Conservation (phyloP, 768 basidiomycete species). For the Boletus barrowsii region DNA sequence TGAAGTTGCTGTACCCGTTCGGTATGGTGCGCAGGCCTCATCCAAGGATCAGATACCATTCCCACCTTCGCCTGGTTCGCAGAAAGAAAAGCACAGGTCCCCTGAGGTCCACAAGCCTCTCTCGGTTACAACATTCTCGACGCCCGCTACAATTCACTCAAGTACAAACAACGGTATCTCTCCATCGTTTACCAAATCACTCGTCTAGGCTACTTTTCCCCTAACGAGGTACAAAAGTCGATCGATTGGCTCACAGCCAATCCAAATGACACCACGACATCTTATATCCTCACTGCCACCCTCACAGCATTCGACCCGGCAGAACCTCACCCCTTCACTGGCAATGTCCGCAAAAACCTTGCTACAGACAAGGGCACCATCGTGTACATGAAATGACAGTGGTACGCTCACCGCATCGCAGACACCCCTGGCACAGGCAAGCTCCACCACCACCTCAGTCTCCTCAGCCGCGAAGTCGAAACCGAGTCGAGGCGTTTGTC, state of each 20-base stretch:
- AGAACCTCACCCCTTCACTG: conserved; percentile 48
- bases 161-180: conserved; percentile 68
- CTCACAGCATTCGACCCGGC: conserved; percentile 66
- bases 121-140: conserved; percentile 67
- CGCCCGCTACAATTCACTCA: conserved; percentile 68
- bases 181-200: conserved; percentile 60
- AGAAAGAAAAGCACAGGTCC: conserved; percentile 34
- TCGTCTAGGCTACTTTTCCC: conserved; percentile 57
- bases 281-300: conserved; percentile 58
- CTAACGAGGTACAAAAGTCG: conserved; percentile 57
- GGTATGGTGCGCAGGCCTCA: conserved; percentile 56
- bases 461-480: conserved; percentile 80
- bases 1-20: conserved; percentile 70
- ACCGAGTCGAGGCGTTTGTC: conserved; percentile 52
- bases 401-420: too few species aligned
- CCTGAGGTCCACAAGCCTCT: conserved; percentile 39
- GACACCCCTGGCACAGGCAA: conserved; percentile 62
- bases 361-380: conserved; percentile 32
- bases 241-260: conserved; percentile 70
- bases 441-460: conserved; percentile 89
- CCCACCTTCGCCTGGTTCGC: conserved; percentile 58
- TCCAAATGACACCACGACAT: conserved; percentile 65
- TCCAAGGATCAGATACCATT: conserved; percentile 69
- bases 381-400: conserved; percentile 55
- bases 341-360: conserved; percentile 41